These are phyloP conservation scores for Moesziomyces aphidis DNA, from an alignment of 1,284 basidiomycete genomes.

Conservation along the genomic window DNA sequence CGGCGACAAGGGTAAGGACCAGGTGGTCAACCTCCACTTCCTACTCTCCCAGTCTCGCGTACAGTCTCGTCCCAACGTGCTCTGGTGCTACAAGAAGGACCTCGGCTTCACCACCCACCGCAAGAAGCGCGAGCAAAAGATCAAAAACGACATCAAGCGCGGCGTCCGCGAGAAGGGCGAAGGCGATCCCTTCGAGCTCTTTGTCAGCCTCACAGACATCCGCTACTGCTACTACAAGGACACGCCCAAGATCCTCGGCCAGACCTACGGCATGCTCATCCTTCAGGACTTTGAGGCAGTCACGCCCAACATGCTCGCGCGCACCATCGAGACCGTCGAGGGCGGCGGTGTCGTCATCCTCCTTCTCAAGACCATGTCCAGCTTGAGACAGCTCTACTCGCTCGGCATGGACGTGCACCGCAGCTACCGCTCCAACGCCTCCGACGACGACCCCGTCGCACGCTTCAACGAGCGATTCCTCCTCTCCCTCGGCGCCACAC, in stretches of 20 bases:
- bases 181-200: conserved; percentile 94
- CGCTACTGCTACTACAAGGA: conserved; percentile 76
- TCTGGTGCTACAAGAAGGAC: conserved; percentile 67
- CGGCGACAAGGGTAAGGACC: conserved; percentile 92
- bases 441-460: conserved; percentile 88
- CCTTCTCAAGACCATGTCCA: conserved; percentile 94
- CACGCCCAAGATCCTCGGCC: conserved; percentile 76
- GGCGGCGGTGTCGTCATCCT: conserved; percentile 94
- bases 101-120: conserved; percentile 77
- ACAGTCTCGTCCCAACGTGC: conserved; percentile 59
- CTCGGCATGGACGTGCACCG: conserved; percentile 85
- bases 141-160: conserved; percentile 72
- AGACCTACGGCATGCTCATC: conserved; percentile 97
- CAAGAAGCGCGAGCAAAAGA: conserved; percentile 76
- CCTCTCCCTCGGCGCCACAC: conserved; percentile 77
- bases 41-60: conserved; percentile 70
- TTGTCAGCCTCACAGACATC: conserved; percentile 98
- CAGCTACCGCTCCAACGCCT: conserved; percentile 85
- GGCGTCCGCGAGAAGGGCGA: conserved; percentile 94
- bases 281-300: conserved; percentile 99
- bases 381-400: conserved; percentile 89
- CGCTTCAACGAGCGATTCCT: conserved; percentile 97
- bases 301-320: conserved; percentile 94
- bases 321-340: conserved; percentile 98
- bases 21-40: conserved; percentile 97